phyloP scores from a whole-genome alignment of 2,329 filamentous ascomycete species.

The Byssoonygena ceratinophila region DNA sequence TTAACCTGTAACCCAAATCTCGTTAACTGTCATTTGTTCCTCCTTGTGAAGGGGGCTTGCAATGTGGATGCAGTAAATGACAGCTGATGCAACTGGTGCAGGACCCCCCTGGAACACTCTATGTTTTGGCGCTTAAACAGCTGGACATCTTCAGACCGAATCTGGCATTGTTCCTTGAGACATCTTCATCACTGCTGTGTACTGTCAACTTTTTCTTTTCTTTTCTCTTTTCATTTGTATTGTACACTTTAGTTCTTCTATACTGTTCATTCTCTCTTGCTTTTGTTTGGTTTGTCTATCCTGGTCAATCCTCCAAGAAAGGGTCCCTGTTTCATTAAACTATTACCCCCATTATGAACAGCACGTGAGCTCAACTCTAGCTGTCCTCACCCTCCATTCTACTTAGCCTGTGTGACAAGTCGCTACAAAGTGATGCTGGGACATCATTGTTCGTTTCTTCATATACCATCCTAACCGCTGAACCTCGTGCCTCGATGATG shows the following conservation, averaged over 20 bases:
- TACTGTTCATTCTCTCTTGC: background rate
- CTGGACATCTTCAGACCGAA: background rate
- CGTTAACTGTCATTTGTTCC: background rate
- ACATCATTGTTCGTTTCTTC: conserved; percentile 5
- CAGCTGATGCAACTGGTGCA: background rate
- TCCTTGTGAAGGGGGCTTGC: background rate
- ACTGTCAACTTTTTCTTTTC: background rate
- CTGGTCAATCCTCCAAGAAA: conserved; percentile 4
- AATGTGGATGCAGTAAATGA: background rate
- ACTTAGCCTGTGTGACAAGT: background rate
- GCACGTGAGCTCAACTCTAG: conserved; percentile 8
- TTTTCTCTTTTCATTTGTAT: background rate
- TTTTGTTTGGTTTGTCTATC: background rate
- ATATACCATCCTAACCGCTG: background rate
- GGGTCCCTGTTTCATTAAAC: conserved; percentile 4
- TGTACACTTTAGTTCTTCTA: background rate
- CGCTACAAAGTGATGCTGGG: conserved; percentile 5
- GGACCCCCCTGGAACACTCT: conserved; percentile 9
- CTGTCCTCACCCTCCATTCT: background rate
- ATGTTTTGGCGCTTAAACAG: conserved; percentile 9
- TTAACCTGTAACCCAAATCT: background rate
- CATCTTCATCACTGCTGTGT: background rate
- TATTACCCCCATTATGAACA: conserved; percentile 7
- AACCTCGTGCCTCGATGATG: conserved; percentile 10
- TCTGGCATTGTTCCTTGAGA: background rate